These are phyloP conservation scores for Daldinia bambusicola DNA, from an alignment of 495 filamentous ascomycete genomes.

Conservation along the genomic window DNA sequence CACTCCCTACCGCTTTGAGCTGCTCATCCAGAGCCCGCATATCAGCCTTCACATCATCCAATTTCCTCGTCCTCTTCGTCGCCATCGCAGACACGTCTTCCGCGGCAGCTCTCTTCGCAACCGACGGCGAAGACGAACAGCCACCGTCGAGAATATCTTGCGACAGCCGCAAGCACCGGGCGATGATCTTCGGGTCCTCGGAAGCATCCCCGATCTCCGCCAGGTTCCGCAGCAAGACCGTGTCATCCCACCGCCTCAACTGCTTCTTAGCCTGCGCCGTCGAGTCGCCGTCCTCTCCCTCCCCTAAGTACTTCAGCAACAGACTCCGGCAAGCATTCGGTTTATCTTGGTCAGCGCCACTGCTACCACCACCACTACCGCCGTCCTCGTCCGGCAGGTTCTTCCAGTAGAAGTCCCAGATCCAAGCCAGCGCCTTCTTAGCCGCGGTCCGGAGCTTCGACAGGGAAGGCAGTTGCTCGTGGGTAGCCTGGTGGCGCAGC, in stretches of 20 bases:
- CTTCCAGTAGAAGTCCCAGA: conserved; percentile 89
- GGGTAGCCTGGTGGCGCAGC: conserved; percentile 87
- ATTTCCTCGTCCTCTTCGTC: conserved; percentile 23
- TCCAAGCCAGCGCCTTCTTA: conserved; percentile 77
- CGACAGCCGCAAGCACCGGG: conserved; percentile 50
- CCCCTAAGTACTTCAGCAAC: conserved; percentile 45
- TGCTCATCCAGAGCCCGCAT: conserved; percentile 38
- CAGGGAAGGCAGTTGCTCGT: conserved; percentile 83
- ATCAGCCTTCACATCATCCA: conserved; percentile 48
- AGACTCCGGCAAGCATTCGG: conserved; percentile 34
- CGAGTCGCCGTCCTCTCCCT: conserved; percentile 12
- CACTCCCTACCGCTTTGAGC: conserved; percentile 30
- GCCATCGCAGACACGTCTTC: not conserved
- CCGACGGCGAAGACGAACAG: conserved; percentile 34
- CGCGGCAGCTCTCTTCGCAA: conserved; percentile 17
- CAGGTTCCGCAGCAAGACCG: conserved; percentile 41
- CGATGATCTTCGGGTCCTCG: conserved; percentile 49
- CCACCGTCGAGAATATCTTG: conserved; percentile 44
- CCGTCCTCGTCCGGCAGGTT: conserved; percentile 48
- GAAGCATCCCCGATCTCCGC: conserved; percentile 49
- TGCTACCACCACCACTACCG: conserved; percentile 5
- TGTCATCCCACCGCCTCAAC: conserved; percentile 45
- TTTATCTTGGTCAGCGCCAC: conserved; percentile 15
- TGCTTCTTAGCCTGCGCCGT: conserved; percentile 24
- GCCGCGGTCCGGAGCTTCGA: conserved; percentile 72